A percentile compares a stretch with the other conserved stretches of the same genome.
These are phyloP conservation scores for Phytopythium boreale DNA, from an alignment of 352 stramenopile genomes.

Conservation along the genomic window DNA sequence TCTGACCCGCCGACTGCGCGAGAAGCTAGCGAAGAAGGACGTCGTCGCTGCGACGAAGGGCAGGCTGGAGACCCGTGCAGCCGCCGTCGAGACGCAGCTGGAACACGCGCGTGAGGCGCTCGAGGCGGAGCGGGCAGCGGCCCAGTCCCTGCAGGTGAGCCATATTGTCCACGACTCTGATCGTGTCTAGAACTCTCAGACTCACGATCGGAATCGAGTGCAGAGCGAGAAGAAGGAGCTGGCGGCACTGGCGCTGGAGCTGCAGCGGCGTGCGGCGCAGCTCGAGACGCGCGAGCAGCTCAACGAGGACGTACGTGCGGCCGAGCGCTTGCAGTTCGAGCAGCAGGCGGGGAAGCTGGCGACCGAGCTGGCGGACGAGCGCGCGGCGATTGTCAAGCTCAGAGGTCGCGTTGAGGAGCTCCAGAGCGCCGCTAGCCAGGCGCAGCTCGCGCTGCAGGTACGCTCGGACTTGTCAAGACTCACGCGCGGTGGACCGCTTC, in stretches of 20 bases:
- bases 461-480: not conserved
- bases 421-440: constrained; percentile 1
- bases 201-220: not conserved
- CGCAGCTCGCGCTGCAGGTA: constrained; percentile 20
- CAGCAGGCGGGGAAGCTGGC: constrained; percentile 19
- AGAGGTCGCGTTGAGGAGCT: constrained; percentile 10
- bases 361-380: constrained; percentile 13
- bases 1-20: constrained; percentile 3
- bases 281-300: constrained; percentile 20
- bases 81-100: constrained; percentile 27
- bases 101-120: constrained; percentile 10
- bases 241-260: constrained; percentile 14
- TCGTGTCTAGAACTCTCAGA: not conserved
- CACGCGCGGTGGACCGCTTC: not conserved
- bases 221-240: constrained; percentile 15
- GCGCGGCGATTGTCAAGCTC: constrained; percentile 3
- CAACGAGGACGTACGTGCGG: constrained; percentile 19
- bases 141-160: constrained; percentile 21
- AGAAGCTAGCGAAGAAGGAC: constrained; percentile 23
- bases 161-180: not conserved
- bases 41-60: constrained; percentile 22
- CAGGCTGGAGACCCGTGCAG: constrained; percentile 17
- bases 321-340: constrained; percentile 25
- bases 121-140: constrained; percentile 13
- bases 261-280: constrained; percentile 23